These are phyloP conservation scores for Chenopodium formosanum DNA, from an alignment of 148 eudicot genomes.

Conservation along the genomic window DNA sequence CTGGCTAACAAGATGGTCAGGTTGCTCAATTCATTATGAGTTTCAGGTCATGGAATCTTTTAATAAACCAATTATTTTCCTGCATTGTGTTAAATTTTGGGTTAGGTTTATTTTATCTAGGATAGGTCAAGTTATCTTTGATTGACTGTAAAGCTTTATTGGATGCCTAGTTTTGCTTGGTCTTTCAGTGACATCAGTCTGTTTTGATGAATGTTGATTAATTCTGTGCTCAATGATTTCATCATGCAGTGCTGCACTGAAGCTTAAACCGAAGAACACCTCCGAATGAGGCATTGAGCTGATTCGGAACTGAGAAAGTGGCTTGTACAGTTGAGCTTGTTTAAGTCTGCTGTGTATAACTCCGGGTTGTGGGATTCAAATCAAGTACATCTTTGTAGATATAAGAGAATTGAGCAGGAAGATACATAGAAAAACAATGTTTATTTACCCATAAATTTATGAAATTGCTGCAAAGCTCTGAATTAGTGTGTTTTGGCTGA, in stretches of 20 bases:
- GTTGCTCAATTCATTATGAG: not conserved
- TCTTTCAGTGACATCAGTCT: not conserved
- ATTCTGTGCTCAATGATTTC: not conserved
- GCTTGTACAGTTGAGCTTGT: not conserved
- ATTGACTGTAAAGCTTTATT: not conserved
- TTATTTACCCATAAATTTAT: not conserved
- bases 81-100: not conserved
- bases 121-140: not conserved
- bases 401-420: not conserved
- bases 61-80: not conserved
- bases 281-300: not conserved
- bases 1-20: not conserved
- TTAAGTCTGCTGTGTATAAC: not conserved
- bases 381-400: slow-evolving; percentile 4
- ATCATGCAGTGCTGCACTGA: slow-evolving; percentile 60
- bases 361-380: not conserved
- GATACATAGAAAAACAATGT: not conserved
- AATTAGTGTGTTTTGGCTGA: not conserved
- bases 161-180: not conserved
- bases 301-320: not conserved
- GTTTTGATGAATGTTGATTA: not conserved
- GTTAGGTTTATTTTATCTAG: not conserved
- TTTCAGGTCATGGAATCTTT: not conserved
- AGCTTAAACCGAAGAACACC: slow-evolving; percentile 48
- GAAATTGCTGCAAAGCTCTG: not conserved